Base-by-base conservation (phyloP, 2,329 filamentous ascomycete genomes). In the Chalaropsis ovoidea region DNA sequence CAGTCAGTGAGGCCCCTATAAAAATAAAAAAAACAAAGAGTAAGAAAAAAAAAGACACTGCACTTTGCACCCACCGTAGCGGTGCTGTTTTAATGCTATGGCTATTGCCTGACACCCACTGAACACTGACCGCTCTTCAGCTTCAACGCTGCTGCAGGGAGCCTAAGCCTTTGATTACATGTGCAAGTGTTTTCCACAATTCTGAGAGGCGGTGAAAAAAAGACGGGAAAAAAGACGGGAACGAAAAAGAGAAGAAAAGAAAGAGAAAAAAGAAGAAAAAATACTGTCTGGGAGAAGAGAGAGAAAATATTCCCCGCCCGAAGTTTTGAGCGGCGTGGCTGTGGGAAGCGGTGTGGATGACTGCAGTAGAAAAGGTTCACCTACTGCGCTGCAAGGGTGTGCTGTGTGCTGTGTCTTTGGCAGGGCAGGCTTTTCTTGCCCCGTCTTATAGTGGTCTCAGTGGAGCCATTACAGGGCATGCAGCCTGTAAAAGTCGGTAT, bases 1-100 rank as follows among this genome's bases (percentile, higher is more conserved):
- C n/a, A 22, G 47, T 49, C 47, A 22, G 52, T 56, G 52, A 56
- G 52, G 52, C 52, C 52, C 24, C 52, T 56, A 56, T 56, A 56
- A 56, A 17, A 49, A 31, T 3, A 31, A 31, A 31, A 31, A 31
- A 31, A 31, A 3, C 2, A 31, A 31, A 31, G 3, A 31, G 6
- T 3, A 31, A 31, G 6, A 31, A 31, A 2, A 31, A 31, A 31
- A 31, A 31, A 31, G 6, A 31, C 31, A 31, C 2, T 31, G 31
- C 31, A 2, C 31, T 31, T 31, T 49, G 19, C 47, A 22, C 47
- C 22, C 47, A 49, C 17, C 47, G 47, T 10, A 19, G 52, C 24
- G 27, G 52, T 56, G 52, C 24, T 31, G 13, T 11, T 2, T n/a
- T 27, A 1, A 11, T 13, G 27, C 24, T 17, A 31, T 13, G 6